phyloP scores from a whole-genome alignment of 441 rosid species.

The Raphanus hybrid region DNA sequence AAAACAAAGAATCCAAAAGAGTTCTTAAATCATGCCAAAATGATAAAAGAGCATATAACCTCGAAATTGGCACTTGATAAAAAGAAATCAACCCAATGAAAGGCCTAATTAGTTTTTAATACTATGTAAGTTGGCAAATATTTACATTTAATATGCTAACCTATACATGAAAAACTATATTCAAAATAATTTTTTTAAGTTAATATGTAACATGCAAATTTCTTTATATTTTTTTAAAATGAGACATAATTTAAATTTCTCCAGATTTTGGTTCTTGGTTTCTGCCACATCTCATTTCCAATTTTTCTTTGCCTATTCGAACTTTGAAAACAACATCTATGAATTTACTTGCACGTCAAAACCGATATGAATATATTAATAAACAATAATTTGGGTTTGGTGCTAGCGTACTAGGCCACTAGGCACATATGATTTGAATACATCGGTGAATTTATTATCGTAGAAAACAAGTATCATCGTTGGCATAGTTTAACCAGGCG shows the following conservation, averaged over 20 bases:
- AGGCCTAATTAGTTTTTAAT: constrained; percentile 3
- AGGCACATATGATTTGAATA: neutral
- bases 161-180: no score
- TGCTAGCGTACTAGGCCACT: constrained; percentile 3
- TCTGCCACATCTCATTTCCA: neutral
- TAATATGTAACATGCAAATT: no score
- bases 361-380: neutral
- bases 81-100: constrained; percentile 9
- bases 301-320: constrained; percentile 7
- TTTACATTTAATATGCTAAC: neutral
- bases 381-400: constrained; percentile 2
- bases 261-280: neutral
- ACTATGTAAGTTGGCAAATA: neutral
- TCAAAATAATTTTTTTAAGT: no score
- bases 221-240: neutral
- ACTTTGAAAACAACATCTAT: constrained; percentile 22
- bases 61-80: constrained; percentile 32
- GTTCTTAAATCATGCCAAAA: constrained; percentile 36
- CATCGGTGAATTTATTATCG: neutral
- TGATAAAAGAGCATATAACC: constrained; percentile 19
- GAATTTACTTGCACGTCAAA: constrained; percentile 31
- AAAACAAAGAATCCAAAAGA: constrained; percentile 22
- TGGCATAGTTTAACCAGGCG: constrained; percentile 13
- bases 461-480: neutral
- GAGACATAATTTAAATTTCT: neutral